Evolutionary conservation across 2,329 filamentous ascomycete species (phyloP).

Genomic region (Paramyrothecium sp.): DNA sequence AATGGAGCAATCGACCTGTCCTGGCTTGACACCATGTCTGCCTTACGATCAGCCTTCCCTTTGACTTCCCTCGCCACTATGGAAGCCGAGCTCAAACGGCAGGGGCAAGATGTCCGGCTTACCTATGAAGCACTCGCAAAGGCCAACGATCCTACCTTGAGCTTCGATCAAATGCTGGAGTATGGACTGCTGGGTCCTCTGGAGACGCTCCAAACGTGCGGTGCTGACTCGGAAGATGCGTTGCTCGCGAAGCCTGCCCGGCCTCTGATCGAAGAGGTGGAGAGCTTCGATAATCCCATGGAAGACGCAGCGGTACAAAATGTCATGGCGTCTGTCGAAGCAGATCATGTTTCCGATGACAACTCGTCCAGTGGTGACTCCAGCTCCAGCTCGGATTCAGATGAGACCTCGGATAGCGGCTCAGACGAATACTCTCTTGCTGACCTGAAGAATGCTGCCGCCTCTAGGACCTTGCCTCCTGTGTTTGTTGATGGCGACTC

Average conservation of each 20-base stretch:
- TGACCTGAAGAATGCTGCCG: background rate
- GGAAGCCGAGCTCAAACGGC: conserved; percentile 31
- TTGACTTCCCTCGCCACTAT: conserved; percentile 30
- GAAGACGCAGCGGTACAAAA: background rate
- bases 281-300: conserved; percentile 4
- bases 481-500: background rate
- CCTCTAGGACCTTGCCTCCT: background rate
- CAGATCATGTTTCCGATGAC: conserved; percentile 1
- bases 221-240: conserved; percentile 10
- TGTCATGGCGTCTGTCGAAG: background rate
- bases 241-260: background rate
- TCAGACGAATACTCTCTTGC: conserved; percentile 9
- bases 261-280: conserved; percentile 11
- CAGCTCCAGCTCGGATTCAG: background rate
- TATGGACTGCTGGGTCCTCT: conserved; percentile 15
- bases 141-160: conserved; percentile 27
- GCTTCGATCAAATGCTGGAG: conserved; percentile 31
- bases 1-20: conserved; percentile 9
- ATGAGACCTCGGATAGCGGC: conserved; percentile 3
- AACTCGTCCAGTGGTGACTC: conserved; percentile 13
- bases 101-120: conserved; percentile 29
- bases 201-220: background rate
- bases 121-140: conserved; percentile 35
- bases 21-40: conserved; percentile 27
- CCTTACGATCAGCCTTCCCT: conserved; percentile 44